These are phyloP conservation scores for Tetrapyrgos nigripes DNA, from an alignment of 1,284 basidiomycete species.

Conservation along the genomic window DNA sequence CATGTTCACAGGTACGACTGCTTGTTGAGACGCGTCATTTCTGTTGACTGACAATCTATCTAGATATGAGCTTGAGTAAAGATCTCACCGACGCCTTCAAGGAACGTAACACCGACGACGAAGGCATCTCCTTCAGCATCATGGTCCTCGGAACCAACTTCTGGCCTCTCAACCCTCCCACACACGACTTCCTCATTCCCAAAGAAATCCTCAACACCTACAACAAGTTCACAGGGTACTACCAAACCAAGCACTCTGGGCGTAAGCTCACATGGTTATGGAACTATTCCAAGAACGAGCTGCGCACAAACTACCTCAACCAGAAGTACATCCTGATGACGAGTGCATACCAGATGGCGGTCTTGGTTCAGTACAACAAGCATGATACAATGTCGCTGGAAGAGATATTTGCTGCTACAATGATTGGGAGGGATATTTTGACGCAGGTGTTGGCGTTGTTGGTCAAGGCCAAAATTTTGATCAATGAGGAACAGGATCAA, in stretches of 20 bases:
- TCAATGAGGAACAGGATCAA: slow-evolving; percentile 85
- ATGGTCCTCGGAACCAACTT: slow-evolving; percentile 97
- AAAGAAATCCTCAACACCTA: slow-evolving; percentile 87
- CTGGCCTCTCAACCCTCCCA: slow-evolving; percentile 90
- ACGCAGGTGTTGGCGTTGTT: slow-evolving; percentile 85
- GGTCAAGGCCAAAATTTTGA: slow-evolving; percentile 90
- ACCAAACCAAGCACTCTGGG: slow-evolving; percentile 93
- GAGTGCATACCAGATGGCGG: slow-evolving; percentile 94
- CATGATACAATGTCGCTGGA: slow-evolving; percentile 85
- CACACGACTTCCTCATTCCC: slow-evolving; percentile 90
- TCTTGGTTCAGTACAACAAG: slow-evolving; percentile 93
- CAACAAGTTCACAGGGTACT: slow-evolving; percentile 94
- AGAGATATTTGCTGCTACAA: slow-evolving; percentile 86
- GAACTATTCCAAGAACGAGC: slow-evolving; percentile 97
- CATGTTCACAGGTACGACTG: slow-evolving; percentile 90
- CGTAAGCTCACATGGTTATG: slow-evolving; percentile 97
- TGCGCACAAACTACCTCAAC: slow-evolving; percentile 90
- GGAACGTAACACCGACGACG: slow-evolving; percentile 86
- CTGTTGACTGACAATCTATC: slow-evolving; percentile 11
- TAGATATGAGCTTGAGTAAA: slow-evolving; percentile 95
- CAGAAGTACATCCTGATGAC: slow-evolving; percentile 98
- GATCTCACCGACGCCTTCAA: slow-evolving; percentile 98
- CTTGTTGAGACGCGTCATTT: not conserved
- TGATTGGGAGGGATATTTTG: slow-evolving; percentile 83
- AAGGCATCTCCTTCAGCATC: slow-evolving; percentile 91